phyloP scores from a whole-genome alignment of 1,139 yeast species.

The Saccharomyces hybrid region DNA sequence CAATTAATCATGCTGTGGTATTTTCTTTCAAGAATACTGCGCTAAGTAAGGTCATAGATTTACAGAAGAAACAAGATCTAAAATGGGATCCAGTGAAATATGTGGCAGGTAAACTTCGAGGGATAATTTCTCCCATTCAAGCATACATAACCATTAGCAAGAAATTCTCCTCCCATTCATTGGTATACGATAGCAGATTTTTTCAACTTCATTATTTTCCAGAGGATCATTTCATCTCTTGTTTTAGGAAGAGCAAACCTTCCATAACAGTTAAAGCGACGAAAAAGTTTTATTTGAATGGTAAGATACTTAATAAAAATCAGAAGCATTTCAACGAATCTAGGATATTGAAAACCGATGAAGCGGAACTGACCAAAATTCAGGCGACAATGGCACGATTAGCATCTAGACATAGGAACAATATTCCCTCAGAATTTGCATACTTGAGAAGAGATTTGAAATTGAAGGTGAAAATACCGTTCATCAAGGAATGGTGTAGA shows the following conservation, averaged over 20 bases:
- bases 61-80: neutral
- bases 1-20: neutral
- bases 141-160: conserved; percentile 3
- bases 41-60: neutral
- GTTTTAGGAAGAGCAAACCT: conserved; percentile 47
- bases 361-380: conserved; percentile 6
- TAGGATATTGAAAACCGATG: conserved; percentile 5
- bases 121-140: conserved; percentile 3
- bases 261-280: conserved; percentile 32
- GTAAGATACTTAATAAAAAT: conserved; percentile 12
- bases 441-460: conserved; percentile 36
- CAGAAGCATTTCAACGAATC: conserved; percentile 3
- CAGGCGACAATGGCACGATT: neutral
- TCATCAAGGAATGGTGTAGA: conserved; percentile 29
- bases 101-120: no score
- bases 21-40: neutral
- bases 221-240: conserved; percentile 38
- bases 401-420: conserved; percentile 5
- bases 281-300: conserved; percentile 26
- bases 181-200: conserved; percentile 27
- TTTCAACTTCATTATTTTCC: conserved; percentile 39
- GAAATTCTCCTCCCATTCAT: conserved; percentile 15
- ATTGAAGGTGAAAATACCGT: conserved; percentile 35
- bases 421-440: conserved; percentile 38
- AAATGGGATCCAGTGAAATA: neutral